Percentiles rank a stretch among this genome's conserved stretches.
These are phyloP conservation scores for Lithospermum erythrorhizon DNA, from an alignment of 257 asterid genomes.

Conservation along the genomic window DNA sequence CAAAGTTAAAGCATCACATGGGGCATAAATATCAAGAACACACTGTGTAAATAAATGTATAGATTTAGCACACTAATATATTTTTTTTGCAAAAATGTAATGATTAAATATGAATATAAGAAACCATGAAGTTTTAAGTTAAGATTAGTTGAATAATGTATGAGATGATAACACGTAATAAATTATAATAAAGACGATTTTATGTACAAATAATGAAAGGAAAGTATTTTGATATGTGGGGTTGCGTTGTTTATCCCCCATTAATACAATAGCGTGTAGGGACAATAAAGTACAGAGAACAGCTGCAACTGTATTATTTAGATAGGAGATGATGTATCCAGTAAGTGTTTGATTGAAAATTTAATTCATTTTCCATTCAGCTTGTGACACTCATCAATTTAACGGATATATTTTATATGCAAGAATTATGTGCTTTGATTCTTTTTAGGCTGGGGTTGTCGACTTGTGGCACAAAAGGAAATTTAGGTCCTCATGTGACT, in stretches of 20 bases:
- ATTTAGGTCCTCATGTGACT: neutral
- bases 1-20: conserved; percentile 69
- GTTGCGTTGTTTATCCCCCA: neutral
- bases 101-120: no score
- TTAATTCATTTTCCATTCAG: neutral
- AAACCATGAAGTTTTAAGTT: no score
- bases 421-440: neutral
- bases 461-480: neutral
- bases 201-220: no score
- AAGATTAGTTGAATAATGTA: no score
- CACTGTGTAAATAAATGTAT: no score
- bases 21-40: neutral
- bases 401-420: neutral
- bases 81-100: no score
- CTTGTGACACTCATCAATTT: neutral
- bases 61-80: no score
- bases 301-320: neutral
- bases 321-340: neutral
- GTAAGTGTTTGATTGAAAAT: no score
- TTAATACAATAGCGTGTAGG: neutral
- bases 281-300: neutral
- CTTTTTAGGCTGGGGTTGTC: no score
- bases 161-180: no score
- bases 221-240: neutral
- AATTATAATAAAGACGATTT: no score